phyloP scores from a whole-genome alignment of 768 basidiomycete genomes.

The Scleroderma bovista region DNA sequence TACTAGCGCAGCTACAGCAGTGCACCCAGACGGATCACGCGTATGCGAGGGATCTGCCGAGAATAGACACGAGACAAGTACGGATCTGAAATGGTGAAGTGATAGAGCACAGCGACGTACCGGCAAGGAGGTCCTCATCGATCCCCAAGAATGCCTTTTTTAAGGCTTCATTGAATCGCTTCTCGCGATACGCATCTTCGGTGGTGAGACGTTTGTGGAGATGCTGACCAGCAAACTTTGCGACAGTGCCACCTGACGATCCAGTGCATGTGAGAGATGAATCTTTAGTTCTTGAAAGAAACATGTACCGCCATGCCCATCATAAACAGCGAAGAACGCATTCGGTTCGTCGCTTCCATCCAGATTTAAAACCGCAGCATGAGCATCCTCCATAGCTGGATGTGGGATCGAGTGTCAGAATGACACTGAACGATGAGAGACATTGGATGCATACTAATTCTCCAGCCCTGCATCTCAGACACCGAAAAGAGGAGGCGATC shows the following conservation, averaged over 20 bases:
- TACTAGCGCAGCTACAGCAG: conserved; percentile 84
- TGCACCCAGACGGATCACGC: conserved; percentile 93
- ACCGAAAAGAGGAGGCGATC: conserved; percentile 67
- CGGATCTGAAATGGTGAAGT: neutral
- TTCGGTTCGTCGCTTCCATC: conserved; percentile 50
- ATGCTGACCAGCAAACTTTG: conserved; percentile 79
- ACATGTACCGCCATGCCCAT: conserved; percentile 89
- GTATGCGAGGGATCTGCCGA: conserved; percentile 74
- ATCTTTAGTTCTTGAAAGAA: neutral
- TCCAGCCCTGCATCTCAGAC: conserved; percentile 99
- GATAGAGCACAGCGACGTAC: conserved; percentile 38
- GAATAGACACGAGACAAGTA: neutral
- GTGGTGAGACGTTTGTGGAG: conserved; percentile 70
- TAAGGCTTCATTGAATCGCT: conserved; percentile 69
- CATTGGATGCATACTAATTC: conserved; percentile 82
- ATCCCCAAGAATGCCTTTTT: conserved; percentile 90
- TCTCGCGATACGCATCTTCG: conserved; percentile 68
- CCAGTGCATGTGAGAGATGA: neutral
- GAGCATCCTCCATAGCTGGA: conserved; percentile 96
- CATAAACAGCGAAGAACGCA: conserved; percentile 95
- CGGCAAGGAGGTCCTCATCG: conserved; percentile 87
- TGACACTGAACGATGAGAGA: neutral
- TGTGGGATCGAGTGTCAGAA: conserved; percentile 2
- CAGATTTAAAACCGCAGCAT: conserved; percentile 68
- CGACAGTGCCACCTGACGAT: conserved; percentile 71